Evolutionary conservation across 139 green algal species (phyloP), one percentile per base, ranked within the genome.

Genomic region (Volvox reticuliferus): DNA sequence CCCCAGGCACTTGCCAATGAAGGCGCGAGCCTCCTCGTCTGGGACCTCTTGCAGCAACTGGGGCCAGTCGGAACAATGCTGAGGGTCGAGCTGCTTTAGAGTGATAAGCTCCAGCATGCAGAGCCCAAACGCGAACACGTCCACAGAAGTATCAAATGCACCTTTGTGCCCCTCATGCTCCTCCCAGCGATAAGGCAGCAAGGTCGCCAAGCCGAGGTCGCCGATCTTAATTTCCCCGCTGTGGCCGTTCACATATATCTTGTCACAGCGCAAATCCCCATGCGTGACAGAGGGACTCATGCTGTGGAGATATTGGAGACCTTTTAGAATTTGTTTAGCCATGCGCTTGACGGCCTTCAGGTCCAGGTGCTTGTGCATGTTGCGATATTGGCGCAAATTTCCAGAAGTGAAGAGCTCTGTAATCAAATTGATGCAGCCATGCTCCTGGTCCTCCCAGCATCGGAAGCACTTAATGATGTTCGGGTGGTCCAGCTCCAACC

Each of bases 81-180:
- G 92, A 32, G 95, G 89, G 86, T 98, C 96, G 33, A 98, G 93
- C 92, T 94, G 92, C 94, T 97, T 96, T 44, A 96, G 91, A 18
- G 98, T 99, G 63, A 99, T 93, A 50, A 99, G 96, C 96, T 99
- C 98, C 91, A 99, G 96, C 91, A 99, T 93, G 91, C 97, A 98
- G 90, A 99, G 96, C 24, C 98, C 98, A 93, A 99, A 99, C 21
- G 98, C 97, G 92, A 99, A 99, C 91, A 99, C 98, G 95, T 99
- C 98, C 24, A 97, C 95, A 26, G 91, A 87, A 20, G 83, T 80
- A 83, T 94, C 92, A 44, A 91, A 91, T 55, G 87, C 80, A 28
- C 83, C 67, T 22, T 88, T 79, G n/a, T 86, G 30, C 26, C 32
- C 83, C 22, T 86, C 86, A 75, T 92, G 71, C 33, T 93, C 89